phyloP scores from a whole-genome alignment of 164 flowering plant genomes.

The Chimonanthus praecox region DNA sequence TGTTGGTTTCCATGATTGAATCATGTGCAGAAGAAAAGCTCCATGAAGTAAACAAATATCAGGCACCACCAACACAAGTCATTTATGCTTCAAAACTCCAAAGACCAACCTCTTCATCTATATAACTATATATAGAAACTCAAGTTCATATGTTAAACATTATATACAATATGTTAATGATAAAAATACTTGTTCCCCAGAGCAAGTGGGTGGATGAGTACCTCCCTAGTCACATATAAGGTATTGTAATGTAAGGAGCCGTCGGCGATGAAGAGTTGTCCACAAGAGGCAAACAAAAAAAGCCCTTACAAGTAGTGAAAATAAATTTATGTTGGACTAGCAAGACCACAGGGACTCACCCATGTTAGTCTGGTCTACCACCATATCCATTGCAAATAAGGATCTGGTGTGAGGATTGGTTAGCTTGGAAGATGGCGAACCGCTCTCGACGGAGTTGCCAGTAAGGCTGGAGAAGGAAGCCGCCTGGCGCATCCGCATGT shows the following conservation, averaged over 20 bases:
- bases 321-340: conserved; percentile 12
- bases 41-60: neutral
- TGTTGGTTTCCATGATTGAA: neutral
- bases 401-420: conserved; percentile 26
- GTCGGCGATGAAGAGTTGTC: neutral
- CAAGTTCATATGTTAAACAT: neutral
- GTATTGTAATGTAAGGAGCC: neutral
- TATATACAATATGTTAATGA: too few species aligned
- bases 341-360: conserved; percentile 66
- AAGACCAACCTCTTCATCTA: neutral
- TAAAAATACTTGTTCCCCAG: neutral
- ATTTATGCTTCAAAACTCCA: neutral
- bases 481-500: conserved; percentile 47
- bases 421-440: conserved; percentile 25
- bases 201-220: neutral
- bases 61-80: neutral
- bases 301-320: neutral
- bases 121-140: neutral
- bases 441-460: conserved; percentile 7
- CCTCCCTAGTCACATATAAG: neutral
- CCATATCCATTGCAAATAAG: conserved; percentile 36
- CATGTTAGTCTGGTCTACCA: conserved; percentile 34
- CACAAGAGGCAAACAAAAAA: neutral
- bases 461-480: conserved; percentile 10
- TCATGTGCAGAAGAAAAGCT: neutral